Evolutionary conservation across 352 stramenopile species (phyloP).

Genomic region (Globisporangium mamillatum): DNA sequence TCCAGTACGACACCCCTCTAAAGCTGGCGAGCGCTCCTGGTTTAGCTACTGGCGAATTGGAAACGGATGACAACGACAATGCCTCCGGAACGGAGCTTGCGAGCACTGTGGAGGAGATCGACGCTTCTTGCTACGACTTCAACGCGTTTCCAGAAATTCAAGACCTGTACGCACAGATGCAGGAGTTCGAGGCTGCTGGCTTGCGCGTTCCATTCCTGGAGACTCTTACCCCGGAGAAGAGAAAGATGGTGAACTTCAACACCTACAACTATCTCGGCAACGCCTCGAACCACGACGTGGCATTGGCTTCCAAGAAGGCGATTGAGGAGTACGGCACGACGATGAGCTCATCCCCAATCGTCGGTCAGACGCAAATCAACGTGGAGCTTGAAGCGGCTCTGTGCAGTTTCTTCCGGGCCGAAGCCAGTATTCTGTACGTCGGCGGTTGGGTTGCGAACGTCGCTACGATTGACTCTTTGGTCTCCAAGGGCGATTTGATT

Average conservation of each 20-base stretch:
- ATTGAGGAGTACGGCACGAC: constrained; percentile 75
- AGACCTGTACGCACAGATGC: constrained; percentile 61
- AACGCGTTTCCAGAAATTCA: constrained; percentile 64
- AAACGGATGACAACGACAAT: constrained; percentile 16
- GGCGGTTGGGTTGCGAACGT: constrained; percentile 79
- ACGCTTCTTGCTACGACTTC: constrained; percentile 66
- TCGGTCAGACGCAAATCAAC: constrained; percentile 71
- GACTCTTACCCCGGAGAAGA: constrained; percentile 63
- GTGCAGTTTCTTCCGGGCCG: constrained; percentile 57
- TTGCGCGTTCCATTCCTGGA: constrained; percentile 70
- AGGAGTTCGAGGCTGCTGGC: constrained; percentile 69
- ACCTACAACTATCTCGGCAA: constrained; percentile 87
- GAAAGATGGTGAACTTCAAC: constrained; percentile 82
- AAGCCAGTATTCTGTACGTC: constrained; percentile 62
- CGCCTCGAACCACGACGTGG: constrained; percentile 51
- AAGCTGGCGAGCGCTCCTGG: constrained; percentile 59
- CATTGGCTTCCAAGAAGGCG: constrained; percentile 47
- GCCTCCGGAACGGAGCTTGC: constrained; percentile 24
- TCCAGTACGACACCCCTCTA: constrained; percentile 62
- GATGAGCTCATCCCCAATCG: constrained; percentile 81
- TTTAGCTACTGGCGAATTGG: constrained; percentile 50
- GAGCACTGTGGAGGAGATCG: constrained; percentile 54
- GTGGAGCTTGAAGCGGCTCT: constrained; percentile 65
- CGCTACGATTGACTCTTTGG: constrained; percentile 69
- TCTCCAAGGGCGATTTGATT: constrained; percentile 73